phyloP scores from a whole-genome alignment of 352 stramenopile genomes.

The Phytophthora gonapodyides region DNA sequence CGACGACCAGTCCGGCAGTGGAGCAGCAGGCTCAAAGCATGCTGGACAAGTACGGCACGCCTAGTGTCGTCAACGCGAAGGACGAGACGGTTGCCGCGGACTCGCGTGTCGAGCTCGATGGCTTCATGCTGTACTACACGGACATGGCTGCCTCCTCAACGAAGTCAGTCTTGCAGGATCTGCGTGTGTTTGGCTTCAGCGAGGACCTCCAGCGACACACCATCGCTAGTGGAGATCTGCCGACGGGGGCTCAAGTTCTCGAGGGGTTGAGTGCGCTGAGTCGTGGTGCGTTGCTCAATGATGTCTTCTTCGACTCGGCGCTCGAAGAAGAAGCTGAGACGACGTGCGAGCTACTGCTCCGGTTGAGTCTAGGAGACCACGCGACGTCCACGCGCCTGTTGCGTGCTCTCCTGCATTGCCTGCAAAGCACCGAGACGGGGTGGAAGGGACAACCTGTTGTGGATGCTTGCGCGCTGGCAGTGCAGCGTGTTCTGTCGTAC shows the following conservation, averaged over 20 bases:
- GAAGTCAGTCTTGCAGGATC: constrained; percentile 82
- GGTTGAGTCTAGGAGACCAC: constrained; percentile 67
- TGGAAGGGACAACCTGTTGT: constrained; percentile 89
- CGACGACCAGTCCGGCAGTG: constrained; percentile 47
- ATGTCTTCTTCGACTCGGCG: constrained; percentile 86
- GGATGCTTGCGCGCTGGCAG: constrained; percentile 64
- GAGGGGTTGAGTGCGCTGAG: constrained; percentile 61
- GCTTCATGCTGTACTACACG: constrained; percentile 84
- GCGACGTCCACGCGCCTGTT: constrained; percentile 64
- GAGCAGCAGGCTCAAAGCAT: constrained; percentile 73
- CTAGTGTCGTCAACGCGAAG: constrained; percentile 18
- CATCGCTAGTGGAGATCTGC: constrained; percentile 25
- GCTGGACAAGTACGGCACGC: constrained; percentile 68
- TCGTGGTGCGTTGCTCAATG: constrained; percentile 63
- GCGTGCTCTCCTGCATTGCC: constrained; percentile 72
- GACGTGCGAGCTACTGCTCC: constrained; percentile 71
- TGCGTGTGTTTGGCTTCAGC: constrained; percentile 81
- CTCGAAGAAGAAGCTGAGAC: constrained; percentile 89
- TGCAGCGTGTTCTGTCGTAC: constrained; percentile 69
- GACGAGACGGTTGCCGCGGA: constrained; percentile 35
- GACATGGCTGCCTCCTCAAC: constrained; percentile 72
- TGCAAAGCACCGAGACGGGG: constrained; percentile 82
- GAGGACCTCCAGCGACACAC: constrained; percentile 74
- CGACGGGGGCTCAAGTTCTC: constrained; percentile 49
- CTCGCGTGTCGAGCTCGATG: constrained; percentile 65